phyloP scores from a whole-genome alignment of 345 rosid species.

The Lumnitzera littorea region DNA sequence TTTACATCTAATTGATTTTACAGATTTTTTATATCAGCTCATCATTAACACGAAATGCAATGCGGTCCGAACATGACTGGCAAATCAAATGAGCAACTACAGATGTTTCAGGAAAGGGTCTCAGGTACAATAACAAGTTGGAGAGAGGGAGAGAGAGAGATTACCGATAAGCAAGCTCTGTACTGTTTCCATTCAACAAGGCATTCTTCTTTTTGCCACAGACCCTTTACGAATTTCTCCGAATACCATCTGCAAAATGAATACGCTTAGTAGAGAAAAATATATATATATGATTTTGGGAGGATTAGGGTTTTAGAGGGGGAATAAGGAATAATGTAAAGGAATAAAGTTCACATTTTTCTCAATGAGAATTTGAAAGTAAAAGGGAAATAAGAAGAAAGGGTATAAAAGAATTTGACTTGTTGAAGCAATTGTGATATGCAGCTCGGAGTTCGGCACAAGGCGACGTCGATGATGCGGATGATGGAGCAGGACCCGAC shows the following conservation, averaged over 20 bases:
- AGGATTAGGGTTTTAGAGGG: slow-evolving; percentile 2
- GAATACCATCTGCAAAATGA: slow-evolving; percentile 62
- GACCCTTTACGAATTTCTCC: slow-evolving; percentile 76
- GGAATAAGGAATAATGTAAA: not conserved
- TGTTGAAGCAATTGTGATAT: slow-evolving; percentile 80
- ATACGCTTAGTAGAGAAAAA: not conserved
- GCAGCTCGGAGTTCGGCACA: slow-evolving; percentile 67
- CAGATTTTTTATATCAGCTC: no score
- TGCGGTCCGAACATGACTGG: no score
- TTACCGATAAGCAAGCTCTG: slow-evolving; percentile 75
- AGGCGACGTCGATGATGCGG: slow-evolving; percentile 54
- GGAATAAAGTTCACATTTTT: not conserved
- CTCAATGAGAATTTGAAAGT: not conserved
- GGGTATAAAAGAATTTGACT: slow-evolving; percentile 15
- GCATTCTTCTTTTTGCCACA: slow-evolving; percentile 76
- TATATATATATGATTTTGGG: not conserved
- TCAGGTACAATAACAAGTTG: no score
- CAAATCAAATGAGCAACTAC: no score
- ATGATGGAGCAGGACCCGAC: slow-evolving; percentile 10
- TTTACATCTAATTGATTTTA: no score
- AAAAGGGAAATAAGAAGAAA: not conserved
- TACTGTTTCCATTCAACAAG: slow-evolving; percentile 68
- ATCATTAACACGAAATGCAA: no score
- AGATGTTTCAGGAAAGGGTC: no score
- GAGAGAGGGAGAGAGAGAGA: not conserved